Conservation (phyloP, 108 stramenopile species). For the Nitzschia sp. region DNA sequence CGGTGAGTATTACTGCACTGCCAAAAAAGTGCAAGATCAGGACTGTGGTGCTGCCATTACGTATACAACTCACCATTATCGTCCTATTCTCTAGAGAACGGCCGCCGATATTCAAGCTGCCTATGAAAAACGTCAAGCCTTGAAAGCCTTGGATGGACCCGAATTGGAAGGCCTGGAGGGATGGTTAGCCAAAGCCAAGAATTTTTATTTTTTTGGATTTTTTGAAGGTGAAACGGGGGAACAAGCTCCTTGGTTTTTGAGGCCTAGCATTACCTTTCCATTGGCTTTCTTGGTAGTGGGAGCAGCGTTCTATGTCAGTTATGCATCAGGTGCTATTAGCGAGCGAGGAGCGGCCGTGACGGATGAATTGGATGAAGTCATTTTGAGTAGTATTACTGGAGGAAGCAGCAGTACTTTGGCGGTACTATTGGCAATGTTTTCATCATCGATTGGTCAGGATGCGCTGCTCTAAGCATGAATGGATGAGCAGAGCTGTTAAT, state of each 20-base stretch:
- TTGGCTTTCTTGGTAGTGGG: conserved; percentile 88
- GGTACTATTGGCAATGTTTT: neutral
- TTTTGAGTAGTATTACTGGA: conserved; percentile 35
- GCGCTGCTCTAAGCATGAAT: too few relatives aligned
- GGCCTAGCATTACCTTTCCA: conserved; percentile 92
- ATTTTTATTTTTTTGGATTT: conserved; percentile 92
- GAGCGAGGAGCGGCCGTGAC: conserved; percentile 73
- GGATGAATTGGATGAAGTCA: conserved; percentile 84
- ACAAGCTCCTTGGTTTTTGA: conserved; percentile 91
- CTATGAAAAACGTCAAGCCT: conserved; percentile 59
- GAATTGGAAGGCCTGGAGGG: conserved; percentile 73
- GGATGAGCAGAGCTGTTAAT: too few relatives aligned
- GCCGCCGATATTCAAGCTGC: conserved; percentile 76
- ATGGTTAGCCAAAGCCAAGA: conserved; percentile 71
- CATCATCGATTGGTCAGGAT: too few relatives aligned
- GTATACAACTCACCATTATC: too few relatives aligned
- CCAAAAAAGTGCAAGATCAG: neutral
- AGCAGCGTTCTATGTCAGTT: conserved; percentile 78
- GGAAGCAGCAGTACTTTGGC: neutral
- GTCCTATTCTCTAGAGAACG: conserved; percentile 39
- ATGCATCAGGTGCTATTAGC: conserved; percentile 68
- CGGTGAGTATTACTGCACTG: conserved; percentile 11
- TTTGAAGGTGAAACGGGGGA: conserved; percentile 93
- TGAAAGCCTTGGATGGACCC: conserved; percentile 45
- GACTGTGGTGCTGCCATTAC: too few relatives aligned